Conservation (phyloP, 1,139 yeast species). For the Meyerozyma athensensis region DNA sequence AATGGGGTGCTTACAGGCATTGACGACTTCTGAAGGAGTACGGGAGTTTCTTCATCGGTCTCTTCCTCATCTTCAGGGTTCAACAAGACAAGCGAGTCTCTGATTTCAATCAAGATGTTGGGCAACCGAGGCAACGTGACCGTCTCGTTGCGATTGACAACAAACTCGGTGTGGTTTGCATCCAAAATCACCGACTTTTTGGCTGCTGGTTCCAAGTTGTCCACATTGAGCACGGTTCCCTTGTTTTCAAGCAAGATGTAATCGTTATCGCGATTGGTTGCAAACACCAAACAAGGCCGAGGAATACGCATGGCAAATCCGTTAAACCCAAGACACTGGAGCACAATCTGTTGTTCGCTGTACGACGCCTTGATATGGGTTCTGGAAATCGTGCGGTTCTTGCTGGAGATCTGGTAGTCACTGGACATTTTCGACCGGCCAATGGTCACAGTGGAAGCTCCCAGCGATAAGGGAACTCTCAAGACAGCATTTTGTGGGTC, state of each 20-base stretch:
- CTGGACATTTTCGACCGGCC: constrained; percentile 67
- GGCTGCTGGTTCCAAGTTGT: constrained; percentile 7
- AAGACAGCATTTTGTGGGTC: constrained; percentile 36
- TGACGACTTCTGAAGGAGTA: constrained; percentile 13
- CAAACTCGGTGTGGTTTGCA: constrained; percentile 51
- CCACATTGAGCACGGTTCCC: constrained; percentile 8
- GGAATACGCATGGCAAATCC: constrained; percentile 66
- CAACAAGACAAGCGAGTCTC: constrained; percentile 53
- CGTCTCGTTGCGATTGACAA: constrained; percentile 49
- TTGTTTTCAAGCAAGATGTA: constrained; percentile 32
- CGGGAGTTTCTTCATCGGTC: constrained; percentile 38
- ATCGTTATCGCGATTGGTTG: constrained; percentile 21
- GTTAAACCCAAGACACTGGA: constrained; percentile 67
- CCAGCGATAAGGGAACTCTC: constrained; percentile 29
- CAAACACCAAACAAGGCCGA: constrained; percentile 32
- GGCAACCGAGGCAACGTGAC: constrained; percentile 50
- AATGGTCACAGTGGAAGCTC: constrained; percentile 27
- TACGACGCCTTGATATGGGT: constrained; percentile 47
- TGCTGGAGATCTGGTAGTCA: constrained; percentile 50
- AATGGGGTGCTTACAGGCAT: constrained; percentile 9
- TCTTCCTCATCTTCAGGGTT: constrained; percentile 45
- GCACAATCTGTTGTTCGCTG: constrained; percentile 21
- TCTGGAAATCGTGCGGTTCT: constrained; percentile 62
- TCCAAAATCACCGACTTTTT: constrained; percentile 37
- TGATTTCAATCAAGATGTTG: constrained; percentile 58